Percentiles rank a stretch among this genome's conserved stretches.
Conservation (phyloP, 805 yeast genomes). For the Komagataella pastoris region DNA sequence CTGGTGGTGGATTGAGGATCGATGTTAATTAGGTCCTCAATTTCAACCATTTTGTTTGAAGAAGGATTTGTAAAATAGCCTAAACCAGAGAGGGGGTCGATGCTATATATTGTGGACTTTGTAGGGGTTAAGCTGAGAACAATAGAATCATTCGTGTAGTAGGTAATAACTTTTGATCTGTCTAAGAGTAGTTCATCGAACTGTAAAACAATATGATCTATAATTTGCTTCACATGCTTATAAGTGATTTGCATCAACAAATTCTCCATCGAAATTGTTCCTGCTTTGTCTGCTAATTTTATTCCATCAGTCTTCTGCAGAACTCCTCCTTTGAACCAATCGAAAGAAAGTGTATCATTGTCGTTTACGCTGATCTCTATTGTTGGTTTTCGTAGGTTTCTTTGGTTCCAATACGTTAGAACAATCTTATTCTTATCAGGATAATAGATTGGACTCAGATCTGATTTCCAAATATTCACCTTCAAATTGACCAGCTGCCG, state of each 20-base stretch:
- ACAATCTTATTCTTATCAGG: conserved; percentile 39
- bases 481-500: conserved; percentile 40
- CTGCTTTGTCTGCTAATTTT: conserved; percentile 18
- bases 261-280: conserved; percentile 21
- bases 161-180: conserved; percentile 15
- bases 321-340: conserved; percentile 51
- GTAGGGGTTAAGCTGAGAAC: conserved; percentile 15
- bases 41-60: conserved; percentile 17
- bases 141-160: conserved; percentile 11
- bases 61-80: conserved; percentile 32
- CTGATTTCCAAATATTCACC: conserved; percentile 42
- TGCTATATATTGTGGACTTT: conserved; percentile 15
- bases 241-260: conserved; percentile 24
- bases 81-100: conserved; percentile 24
- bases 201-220: conserved; percentile 18
- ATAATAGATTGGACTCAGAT: conserved; percentile 42
- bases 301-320: conserved; percentile 9
- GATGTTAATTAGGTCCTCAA: conserved; percentile 17
- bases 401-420: conserved; percentile 53
- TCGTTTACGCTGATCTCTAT: conserved; percentile 48
- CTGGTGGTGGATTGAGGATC: conserved; percentile 14
- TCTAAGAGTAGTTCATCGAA: conserved; percentile 14
- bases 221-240: conserved; percentile 23
- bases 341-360: conserved; percentile 31
- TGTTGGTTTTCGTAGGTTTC: conserved; percentile 34